Evolutionary conservation across 768 basidiomycete genomes (phyloP).

Genomic region (Boletus vinaceobasis): DNA sequence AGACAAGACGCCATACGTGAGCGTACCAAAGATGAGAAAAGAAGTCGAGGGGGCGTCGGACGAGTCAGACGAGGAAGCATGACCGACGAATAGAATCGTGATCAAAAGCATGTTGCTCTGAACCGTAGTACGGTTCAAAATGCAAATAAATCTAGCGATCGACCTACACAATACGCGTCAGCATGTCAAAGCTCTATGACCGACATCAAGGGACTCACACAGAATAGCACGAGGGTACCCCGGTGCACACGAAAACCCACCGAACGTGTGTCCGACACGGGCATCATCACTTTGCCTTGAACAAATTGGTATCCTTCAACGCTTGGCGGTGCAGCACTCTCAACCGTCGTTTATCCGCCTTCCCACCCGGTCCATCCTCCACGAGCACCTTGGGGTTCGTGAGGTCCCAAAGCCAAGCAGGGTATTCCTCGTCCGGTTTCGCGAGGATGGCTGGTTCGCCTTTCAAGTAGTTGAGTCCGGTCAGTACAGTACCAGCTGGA

Average conservation of each 20-base stretch:
- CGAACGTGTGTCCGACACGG: background rate
- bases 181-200: background rate
- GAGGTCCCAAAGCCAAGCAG: slow-evolving; percentile 84
- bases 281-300: slow-evolving; percentile 64
- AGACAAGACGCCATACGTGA: slow-evolving; percentile 62
- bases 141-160: background rate
- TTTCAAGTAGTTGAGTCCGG: slow-evolving; percentile 82
- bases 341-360: slow-evolving; percentile 53
- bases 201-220: background rate
- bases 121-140: too few species aligned
- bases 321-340: slow-evolving; percentile 60
- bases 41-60: slow-evolving; percentile 47
- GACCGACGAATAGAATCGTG: background rate
- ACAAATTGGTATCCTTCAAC: slow-evolving; percentile 82
- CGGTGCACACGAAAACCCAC: too few species aligned
- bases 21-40: slow-evolving; percentile 57
- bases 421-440: slow-evolving; percentile 78
- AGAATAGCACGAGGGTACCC: too few species aligned
- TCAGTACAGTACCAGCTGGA: slow-evolving; percentile 66
- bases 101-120: too few species aligned
- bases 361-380: slow-evolving; percentile 75
- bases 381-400: slow-evolving; percentile 55
- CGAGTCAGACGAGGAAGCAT: slow-evolving; percentile 28
- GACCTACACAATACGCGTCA: background rate
- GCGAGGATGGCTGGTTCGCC: slow-evolving; percentile 76